Evolutionary conservation across 2,329 filamentous ascomycete species (phyloP).

Genomic region (Colletotrichum tamarilloi): DNA sequence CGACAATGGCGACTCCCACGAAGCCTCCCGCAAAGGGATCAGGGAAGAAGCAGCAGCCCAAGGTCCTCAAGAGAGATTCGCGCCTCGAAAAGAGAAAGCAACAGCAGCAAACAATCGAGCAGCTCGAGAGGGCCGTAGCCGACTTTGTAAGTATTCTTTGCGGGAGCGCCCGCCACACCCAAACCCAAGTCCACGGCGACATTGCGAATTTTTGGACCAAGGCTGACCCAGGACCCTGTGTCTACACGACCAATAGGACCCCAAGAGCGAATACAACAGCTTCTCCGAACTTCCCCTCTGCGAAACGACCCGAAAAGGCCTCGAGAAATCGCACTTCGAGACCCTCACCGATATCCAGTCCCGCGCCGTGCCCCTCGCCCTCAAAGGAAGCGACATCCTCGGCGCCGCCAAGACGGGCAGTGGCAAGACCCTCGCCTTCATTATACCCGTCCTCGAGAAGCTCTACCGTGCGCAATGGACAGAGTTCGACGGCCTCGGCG

Average conservation of each 20-base stretch:
- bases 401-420: conserved; percentile 96
- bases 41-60: conserved; percentile 41
- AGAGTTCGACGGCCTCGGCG: conserved; percentile 89
- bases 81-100: conserved; percentile 47
- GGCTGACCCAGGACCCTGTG: not conserved
- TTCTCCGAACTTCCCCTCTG: conserved; percentile 92
- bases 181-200: no score
- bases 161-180: not conserved
- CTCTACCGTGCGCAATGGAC: conserved; percentile 91
- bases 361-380: conserved; percentile 85
- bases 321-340: conserved; percentile 89
- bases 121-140: conserved; percentile 51
- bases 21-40: conserved; percentile 37
- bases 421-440: conserved; percentile 93
- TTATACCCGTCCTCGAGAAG: conserved; percentile 92
- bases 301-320: conserved; percentile 79
- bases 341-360: conserved; percentile 92
- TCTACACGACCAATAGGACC: conserved; percentile 58
- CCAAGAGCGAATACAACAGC: conserved; percentile 69
- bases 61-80: conserved; percentile 47
- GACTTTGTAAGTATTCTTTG: conserved; percentile 51
- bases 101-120: conserved; percentile 52
- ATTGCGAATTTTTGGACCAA: not conserved
- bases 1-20: conserved; percentile 36
- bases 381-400: conserved; percentile 89